Evolutionary conservation across 106 monocot species (phyloP).

Genomic region (Dendrobium nobile): DNA sequence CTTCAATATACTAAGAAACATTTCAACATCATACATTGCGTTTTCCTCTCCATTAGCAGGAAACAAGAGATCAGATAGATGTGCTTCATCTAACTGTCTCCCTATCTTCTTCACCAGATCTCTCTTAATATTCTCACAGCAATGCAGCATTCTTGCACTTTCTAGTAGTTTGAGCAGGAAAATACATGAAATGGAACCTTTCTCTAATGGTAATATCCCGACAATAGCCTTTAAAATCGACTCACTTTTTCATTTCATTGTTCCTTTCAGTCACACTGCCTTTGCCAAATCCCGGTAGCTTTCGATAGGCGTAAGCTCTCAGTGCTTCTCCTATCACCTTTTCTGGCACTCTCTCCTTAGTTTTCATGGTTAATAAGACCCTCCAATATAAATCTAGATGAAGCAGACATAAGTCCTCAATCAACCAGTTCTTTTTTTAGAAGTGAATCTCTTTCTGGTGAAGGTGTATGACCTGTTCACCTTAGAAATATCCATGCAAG

Average conservation of each 20-base stretch:
- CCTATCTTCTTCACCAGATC: constrained; percentile 31
- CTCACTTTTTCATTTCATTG: constrained; percentile 7
- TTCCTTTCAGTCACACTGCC: constrained; percentile 1
- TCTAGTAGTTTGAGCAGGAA: constrained; percentile 26
- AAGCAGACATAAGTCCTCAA: constrained; percentile 35
- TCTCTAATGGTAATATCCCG: constrained; percentile 25
- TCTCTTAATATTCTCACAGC: constrained; percentile 14
- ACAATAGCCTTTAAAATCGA: constrained; percentile 30
- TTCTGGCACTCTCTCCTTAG: constrained; percentile 7
- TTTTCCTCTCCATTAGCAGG: constrained; percentile 7
- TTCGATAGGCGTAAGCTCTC: constrained; percentile 24
- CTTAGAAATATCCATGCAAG: constrained; percentile 27
- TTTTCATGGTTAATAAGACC: constrained; percentile 20
- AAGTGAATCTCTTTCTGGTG: constrained; percentile 4
- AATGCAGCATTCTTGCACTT: constrained; percentile 17
- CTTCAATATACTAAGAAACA: constrained; percentile 20
- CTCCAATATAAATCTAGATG: constrained; percentile 19
- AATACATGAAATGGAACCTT: constrained; percentile 26
- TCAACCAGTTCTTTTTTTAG: constrained; percentile 33
- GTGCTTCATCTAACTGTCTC: constrained; percentile 20
- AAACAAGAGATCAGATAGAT: constrained; percentile 23
- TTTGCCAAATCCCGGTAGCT: constrained; percentile 22
- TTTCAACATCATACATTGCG: constrained; percentile 15
- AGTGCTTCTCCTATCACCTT: constrained; percentile 30
- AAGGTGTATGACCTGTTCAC: constrained; percentile 54